A percentile compares a stretch with the other conserved stretches of the same genome.
These are phyloP conservation scores for Fusarium torreyae DNA, from an alignment of 2,329 filamentous ascomycete species.

Conservation along the genomic window DNA sequence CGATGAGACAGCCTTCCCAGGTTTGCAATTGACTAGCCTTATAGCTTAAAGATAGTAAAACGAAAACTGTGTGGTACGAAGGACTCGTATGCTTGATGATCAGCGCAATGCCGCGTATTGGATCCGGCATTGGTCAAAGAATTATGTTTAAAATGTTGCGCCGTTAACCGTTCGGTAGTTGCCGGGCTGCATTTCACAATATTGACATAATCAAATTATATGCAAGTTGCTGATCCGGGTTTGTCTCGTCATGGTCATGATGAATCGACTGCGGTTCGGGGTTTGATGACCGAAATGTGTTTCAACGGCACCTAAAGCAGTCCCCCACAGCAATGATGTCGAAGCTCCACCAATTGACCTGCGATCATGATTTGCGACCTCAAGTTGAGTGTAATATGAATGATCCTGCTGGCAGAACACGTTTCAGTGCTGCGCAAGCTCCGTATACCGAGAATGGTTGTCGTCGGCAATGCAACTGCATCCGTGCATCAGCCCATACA, in stretches of 20 bases:
- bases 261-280: conserved; percentile 29
- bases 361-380: conserved; percentile 38
- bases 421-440: conserved; percentile 23
- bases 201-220: conserved; percentile 1
- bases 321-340: conserved; percentile 36
- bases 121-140: conserved; percentile 3
- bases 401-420: conserved; percentile 16
- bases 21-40: conserved; percentile 16
- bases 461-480: conserved; percentile 34
- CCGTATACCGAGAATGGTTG: conserved; percentile 35
- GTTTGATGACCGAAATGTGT: conserved; percentile 42
- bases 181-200: neutral
- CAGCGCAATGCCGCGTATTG: neutral
- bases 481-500: conserved; percentile 26
- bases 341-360: conserved; percentile 32
- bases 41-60: conserved; percentile 2
- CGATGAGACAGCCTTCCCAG: conserved; percentile 6
- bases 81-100: conserved; percentile 2
- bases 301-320: conserved; percentile 13
- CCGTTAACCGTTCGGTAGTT: conserved; percentile 1
- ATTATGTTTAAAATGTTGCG: neutral
- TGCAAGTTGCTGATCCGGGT: conserved; percentile 35
- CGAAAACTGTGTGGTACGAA: conserved; percentile 8
- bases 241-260: conserved; percentile 31
- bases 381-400: conserved; percentile 13